phyloP scores from a whole-genome alignment of 2,329 filamentous ascomycete species.

The Exophiala dermatitidis region DNA sequence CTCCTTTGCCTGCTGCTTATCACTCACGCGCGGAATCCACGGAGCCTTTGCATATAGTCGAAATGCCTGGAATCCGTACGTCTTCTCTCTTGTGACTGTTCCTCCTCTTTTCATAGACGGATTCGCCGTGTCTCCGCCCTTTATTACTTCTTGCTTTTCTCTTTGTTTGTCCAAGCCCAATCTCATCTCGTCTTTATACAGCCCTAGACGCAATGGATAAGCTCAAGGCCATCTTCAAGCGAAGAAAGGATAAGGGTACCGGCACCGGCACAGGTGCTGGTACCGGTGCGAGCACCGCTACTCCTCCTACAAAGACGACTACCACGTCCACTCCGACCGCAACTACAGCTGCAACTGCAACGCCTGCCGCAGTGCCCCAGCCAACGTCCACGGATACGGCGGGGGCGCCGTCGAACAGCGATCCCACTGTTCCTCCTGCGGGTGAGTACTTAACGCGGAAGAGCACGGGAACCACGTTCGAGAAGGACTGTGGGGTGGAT shows the following conservation, averaged over 20 bases:
- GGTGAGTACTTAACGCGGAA: slow-evolving; percentile 11
- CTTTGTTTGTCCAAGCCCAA: slow-evolving; percentile 10
- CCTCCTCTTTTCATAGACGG: background rate
- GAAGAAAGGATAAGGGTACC: slow-evolving; percentile 20
- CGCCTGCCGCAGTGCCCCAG: slow-evolving; percentile 7
- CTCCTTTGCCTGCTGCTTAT: background rate
- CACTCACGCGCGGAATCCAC: slow-evolving; percentile 5
- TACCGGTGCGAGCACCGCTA: slow-evolving; percentile 9
- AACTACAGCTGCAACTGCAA: slow-evolving; percentile 4
- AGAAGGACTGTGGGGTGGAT: too few species aligned
- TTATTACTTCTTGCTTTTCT: background rate
- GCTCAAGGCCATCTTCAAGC: slow-evolving; percentile 27
- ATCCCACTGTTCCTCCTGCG: slow-evolving; percentile 19
- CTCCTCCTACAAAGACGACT: slow-evolving; percentile 18
- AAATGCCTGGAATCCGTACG: slow-evolving; percentile 26
- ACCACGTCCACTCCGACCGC: slow-evolving; percentile 9
- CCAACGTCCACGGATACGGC: slow-evolving; percentile 19
- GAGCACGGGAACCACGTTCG: too few species aligned
- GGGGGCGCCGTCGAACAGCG: slow-evolving; percentile 17
- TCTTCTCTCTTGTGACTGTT: slow-evolving; percentile 11
- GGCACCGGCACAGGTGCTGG: slow-evolving; percentile 16
- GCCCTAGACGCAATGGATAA: slow-evolving; percentile 27
- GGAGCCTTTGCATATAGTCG: slow-evolving; percentile 1
- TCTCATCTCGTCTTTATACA: slow-evolving; percentile 2
- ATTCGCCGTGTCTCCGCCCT: too few species aligned